These are phyloP conservation scores for Trametes punicea DNA, from an alignment of 768 basidiomycete species.

Conservation along the genomic window DNA sequence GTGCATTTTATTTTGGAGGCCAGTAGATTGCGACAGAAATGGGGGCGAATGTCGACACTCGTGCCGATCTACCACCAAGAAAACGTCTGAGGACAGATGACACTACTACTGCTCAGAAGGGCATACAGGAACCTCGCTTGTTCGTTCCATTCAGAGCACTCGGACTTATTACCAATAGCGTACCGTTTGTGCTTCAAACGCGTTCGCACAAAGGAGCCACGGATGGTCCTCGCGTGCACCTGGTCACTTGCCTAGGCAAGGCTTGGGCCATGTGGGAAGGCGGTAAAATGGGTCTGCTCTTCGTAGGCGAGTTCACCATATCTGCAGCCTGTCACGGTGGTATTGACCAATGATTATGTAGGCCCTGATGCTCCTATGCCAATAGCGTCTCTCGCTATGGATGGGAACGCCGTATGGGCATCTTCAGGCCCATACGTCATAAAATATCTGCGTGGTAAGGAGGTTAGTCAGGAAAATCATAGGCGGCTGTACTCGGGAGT, in stretches of 20 bases:
- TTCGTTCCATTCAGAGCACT: conserved; percentile 95
- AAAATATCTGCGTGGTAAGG: conserved; percentile 86
- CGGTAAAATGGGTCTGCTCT: conserved; percentile 85
- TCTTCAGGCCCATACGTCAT: conserved; percentile 64
- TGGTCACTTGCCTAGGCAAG: conserved; percentile 83
- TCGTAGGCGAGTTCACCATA: conserved; percentile 75
- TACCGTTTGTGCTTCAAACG: conserved; percentile 86
- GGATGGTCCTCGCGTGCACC: conserved; percentile 76
- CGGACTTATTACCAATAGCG: conserved; percentile 88
- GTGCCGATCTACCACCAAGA: conserved; percentile 42
- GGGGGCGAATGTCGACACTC: conserved; percentile 6
- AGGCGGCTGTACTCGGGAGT: background rate
- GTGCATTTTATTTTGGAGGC: background rate
- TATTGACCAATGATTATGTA: conserved; percentile 29
- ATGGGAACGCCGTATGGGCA: conserved; percentile 84
- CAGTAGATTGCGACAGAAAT: background rate
- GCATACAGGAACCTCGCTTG: conserved; percentile 36
- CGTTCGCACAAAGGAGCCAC: conserved; percentile 81
- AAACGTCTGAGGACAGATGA: conserved; percentile 46
- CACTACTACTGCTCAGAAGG: background rate
- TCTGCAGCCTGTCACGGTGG: background rate
- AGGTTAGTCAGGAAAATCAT: conserved; percentile 43
- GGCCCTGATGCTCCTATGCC: conserved; percentile 78
- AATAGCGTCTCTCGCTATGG: conserved; percentile 76
- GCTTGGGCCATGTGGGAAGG: conserved; percentile 98